These are phyloP conservation scores for Lagenidium sp. DNA, from an alignment of 352 stramenopile species.

Conservation along the genomic window DNA sequence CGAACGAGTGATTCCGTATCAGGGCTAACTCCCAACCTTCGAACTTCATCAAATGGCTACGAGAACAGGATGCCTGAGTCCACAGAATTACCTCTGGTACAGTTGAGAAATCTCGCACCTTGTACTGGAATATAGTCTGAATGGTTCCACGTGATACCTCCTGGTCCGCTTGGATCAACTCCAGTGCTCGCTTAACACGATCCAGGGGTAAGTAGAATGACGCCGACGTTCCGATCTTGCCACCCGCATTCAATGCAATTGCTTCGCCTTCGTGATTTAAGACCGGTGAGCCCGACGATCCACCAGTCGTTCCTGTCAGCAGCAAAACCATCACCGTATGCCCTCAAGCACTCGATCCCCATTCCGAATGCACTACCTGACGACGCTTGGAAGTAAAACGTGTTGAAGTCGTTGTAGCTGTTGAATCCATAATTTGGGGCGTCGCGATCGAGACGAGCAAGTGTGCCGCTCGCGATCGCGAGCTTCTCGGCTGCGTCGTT, in stretches of 20 bases:
- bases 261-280: constrained; percentile 83
- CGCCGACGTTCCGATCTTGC: constrained; percentile 76
- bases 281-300: constrained; percentile 83
- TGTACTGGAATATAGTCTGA: constrained; percentile 87
- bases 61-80: no score
- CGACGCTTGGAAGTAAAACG: constrained; percentile 90
- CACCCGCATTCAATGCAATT: constrained; percentile 89
- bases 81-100: no score
- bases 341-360: no score
- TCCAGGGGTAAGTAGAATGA: constrained; percentile 90
- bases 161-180: constrained; percentile 61
- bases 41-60: constrained; percentile 85
- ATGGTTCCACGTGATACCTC: constrained; percentile 80
- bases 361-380: no score
- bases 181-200: constrained; percentile 81
- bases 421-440: constrained; percentile 85
- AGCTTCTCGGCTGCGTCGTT: constrained; percentile 92
- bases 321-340: no score
- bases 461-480: constrained; percentile 86
- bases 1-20: constrained; percentile 76
- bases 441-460: constrained; percentile 87
- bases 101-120: constrained; percentile 18
- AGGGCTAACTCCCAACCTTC: constrained; percentile 64
- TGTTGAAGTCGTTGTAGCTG: constrained; percentile 93
- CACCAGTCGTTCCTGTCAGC: constrained; percentile 51